These are phyloP conservation scores for Pythium aristosporum DNA, from an alignment of 352 stramenopile genomes.

Conservation along the genomic window DNA sequence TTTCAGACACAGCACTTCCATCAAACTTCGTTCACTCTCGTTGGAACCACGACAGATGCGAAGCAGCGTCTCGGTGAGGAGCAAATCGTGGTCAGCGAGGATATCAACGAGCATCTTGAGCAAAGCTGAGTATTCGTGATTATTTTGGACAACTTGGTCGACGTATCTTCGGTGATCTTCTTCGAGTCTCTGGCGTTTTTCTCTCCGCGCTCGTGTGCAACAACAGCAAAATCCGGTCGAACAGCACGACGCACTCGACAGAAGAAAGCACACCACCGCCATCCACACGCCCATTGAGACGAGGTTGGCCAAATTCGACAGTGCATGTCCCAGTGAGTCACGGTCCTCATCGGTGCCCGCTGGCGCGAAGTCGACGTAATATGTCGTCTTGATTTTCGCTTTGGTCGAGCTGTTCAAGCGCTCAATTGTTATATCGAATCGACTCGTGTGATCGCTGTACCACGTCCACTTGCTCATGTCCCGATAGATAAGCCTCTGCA, in stretches of 20 bases:
- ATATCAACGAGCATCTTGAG: constrained; percentile 46
- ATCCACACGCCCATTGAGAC: constrained; percentile 37
- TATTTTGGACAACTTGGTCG: constrained; percentile 61
- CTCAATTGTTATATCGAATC: constrained; percentile 49
- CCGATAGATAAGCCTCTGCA: constrained; percentile 41
- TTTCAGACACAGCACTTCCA: constrained; percentile 1
- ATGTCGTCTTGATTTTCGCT: constrained; percentile 25
- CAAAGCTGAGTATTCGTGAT: constrained; percentile 70
- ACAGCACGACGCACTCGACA: constrained; percentile 53
- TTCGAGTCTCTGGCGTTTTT: constrained; percentile 43
- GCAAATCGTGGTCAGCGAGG: constrained; percentile 38
- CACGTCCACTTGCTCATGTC: constrained; percentile 31
- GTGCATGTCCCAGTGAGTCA: constrained; percentile 25
- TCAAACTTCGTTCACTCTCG: not conserved
- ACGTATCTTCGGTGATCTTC: constrained; percentile 35
- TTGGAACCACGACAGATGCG: constrained; percentile 5
- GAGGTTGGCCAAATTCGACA: constrained; percentile 35
- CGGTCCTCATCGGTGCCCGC: constrained; percentile 7
- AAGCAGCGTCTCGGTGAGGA: not conserved
- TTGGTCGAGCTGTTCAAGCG: constrained; percentile 24
- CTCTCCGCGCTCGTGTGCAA: constrained; percentile 37
- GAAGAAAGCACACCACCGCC: constrained; percentile 33
- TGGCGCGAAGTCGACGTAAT: constrained; percentile 32
- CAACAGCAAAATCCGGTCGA: constrained; percentile 59
- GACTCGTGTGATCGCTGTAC: constrained; percentile 22